Evolutionary conservation across 2,329 filamentous ascomycete genomes (phyloP).

Genomic region (Alternaria incomplexa): DNA sequence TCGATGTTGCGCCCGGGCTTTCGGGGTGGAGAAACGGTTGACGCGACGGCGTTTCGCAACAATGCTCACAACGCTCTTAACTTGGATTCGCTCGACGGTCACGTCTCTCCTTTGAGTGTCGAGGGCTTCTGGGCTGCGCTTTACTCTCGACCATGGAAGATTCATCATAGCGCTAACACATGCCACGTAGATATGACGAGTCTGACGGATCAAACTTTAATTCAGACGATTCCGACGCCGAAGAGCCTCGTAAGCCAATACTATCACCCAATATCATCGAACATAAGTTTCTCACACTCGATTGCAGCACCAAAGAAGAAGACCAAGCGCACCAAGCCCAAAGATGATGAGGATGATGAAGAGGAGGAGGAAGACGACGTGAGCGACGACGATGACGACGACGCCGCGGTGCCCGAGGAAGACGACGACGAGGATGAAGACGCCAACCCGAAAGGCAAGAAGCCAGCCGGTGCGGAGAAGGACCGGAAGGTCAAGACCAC

Average conservation of each 20-base stretch:
- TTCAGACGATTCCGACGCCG: conserved; percentile 44
- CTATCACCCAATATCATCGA: background rate
- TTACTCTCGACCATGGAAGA: background rate
- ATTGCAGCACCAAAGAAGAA: conserved; percentile 45
- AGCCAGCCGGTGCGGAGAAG: conserved; percentile 43
- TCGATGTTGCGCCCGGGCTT: conserved; percentile 20
- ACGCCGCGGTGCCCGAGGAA: conserved; percentile 24
- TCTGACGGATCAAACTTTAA: conserved; percentile 47
- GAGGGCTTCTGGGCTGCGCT: too few relatives aligned
- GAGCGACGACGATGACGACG: conserved; percentile 9
- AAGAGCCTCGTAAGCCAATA: conserved; percentile 42
- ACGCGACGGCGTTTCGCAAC: background rate
- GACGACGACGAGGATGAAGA: conserved; percentile 43
- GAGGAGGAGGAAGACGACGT: conserved; percentile 37
- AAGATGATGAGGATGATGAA: conserved; percentile 39
- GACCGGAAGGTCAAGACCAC: conserved; percentile 42
- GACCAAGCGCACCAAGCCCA: conserved; percentile 38
- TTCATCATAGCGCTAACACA: conserved; percentile 23
- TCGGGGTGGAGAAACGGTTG: background rate
- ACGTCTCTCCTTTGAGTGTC: background rate
- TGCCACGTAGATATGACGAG: conserved; percentile 41
- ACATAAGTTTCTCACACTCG: background rate
- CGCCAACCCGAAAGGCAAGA: conserved; percentile 47
- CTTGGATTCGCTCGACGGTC: background rate
- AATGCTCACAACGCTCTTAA: background rate